Evolutionary conservation across 2,329 filamentous ascomycete species (phyloP).

Genomic region (Graphium sp.): DNA sequence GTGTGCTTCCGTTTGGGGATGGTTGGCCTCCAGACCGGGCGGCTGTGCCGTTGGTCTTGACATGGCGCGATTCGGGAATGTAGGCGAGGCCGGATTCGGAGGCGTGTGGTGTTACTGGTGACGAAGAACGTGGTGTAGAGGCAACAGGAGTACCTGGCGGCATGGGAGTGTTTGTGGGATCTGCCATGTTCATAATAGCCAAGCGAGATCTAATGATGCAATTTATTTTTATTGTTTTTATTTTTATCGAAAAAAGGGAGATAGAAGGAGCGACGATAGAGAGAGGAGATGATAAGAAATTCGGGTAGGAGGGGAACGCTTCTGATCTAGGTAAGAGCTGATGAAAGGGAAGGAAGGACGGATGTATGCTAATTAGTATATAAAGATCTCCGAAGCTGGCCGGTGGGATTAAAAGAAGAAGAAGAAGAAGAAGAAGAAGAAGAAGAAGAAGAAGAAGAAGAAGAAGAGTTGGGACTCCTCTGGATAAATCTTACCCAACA

Average conservation of each 20-base stretch:
- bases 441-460: too few relatives aligned
- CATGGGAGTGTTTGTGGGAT: conserved; percentile 28
- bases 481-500: too few relatives aligned
- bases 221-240: background rate
- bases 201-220: background rate
- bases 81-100: conserved; percentile 4
- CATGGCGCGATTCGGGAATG: conserved; percentile 8
- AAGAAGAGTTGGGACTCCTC: too few relatives aligned
- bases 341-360: too few relatives aligned
- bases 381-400: too few relatives aligned
- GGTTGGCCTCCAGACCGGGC: conserved; percentile 10
- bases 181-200: conserved; percentile 17
- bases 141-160: conserved; percentile 15
- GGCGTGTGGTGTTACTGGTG: conserved; percentile 14
- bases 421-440: too few relatives aligned
- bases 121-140: conserved; percentile 24
- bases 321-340: conserved; percentile 1
- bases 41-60: too few relatives aligned
- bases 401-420: too few relatives aligned
- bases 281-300: conserved; percentile 1
- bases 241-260: background rate
- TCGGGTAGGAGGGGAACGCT: conserved; percentile 1
- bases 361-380: too few relatives aligned
- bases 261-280: conserved; percentile 1
- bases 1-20: conserved; percentile 7